Base-by-base conservation (phyloP, 441 rosid genomes). In the Gossypium gossypioides region DNA sequence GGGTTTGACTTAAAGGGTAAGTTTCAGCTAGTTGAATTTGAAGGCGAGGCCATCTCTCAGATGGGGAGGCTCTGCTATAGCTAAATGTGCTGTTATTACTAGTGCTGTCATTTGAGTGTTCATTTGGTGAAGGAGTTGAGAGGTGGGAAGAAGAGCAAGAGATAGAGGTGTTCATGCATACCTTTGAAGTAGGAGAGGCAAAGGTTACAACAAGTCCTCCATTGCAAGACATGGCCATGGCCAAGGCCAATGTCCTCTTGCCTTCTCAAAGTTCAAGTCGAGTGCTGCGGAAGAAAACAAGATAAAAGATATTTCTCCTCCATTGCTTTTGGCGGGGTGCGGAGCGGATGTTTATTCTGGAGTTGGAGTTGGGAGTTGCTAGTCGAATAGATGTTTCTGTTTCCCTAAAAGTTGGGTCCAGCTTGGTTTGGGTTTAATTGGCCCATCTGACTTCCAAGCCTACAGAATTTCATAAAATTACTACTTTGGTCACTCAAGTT, bases 41-140 rank as follows among this genome's bases (percentile, higher is more conserved):
- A 72, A 94, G 90, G 74, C 87, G 90, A 24, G 98, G 98, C 97
- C 98, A 94, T 77, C 98, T 86, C 12, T 89, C 85, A 0, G 97
- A 84, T 1, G 97, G 98, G 37, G 92, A 87, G 72, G 97, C 97
- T 86, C 96, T 85, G 73, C 86, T 83, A 75, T 94, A 94, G 73
- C 84, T 90, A 81, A 94, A 94, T 44, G 82, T 81, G 74, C 10
- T 72, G 52, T 2, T 76, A 40, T 6, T 52, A 60, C 21, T 16
- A 21, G 25, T 62, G 72, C 25, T 9, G 34, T 72, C 68, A 72
- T 27, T 59, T 7, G 27, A n/a, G 3, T 72, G 68, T 60, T 72
- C 68, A 46, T 37, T 16, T 44, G 42, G 12, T 4, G 32, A 15
- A 29, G 71, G 57, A 1, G 77, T 40, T 1, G 78, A 54, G 6